Evolutionary conservation across 495 filamentous ascomycete genomes (phyloP).

Genomic region (Arthonia radiata): DNA sequence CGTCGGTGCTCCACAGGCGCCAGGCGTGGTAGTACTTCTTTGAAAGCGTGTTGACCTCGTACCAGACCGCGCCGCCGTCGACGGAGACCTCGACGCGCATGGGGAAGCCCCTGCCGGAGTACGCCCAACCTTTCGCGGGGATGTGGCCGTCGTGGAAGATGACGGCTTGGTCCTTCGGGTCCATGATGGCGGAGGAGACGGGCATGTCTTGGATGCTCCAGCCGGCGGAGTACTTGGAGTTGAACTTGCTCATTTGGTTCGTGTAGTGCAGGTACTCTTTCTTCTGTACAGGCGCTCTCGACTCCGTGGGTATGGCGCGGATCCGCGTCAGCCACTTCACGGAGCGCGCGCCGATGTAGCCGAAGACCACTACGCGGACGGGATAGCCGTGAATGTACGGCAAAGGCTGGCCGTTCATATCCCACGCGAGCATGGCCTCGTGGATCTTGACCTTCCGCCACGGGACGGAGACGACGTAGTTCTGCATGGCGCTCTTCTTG

Average conservation of each 20-base stretch:
- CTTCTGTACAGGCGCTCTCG: slow-evolving; percentile 13
- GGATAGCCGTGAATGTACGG: slow-evolving; percentile 42
- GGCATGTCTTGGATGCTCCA: slow-evolving; percentile 42
- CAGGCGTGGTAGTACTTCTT: slow-evolving; percentile 29
- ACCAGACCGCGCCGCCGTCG: slow-evolving; percentile 34
- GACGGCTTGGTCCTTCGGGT: slow-evolving; percentile 15
- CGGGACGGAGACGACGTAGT: slow-evolving; percentile 38
- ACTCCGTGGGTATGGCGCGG: slow-evolving; percentile 21
- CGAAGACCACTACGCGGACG: slow-evolving; percentile 33
- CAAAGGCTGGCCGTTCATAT: slow-evolving; percentile 43
- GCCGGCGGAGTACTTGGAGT: slow-evolving; percentile 23
- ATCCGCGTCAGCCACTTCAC: slow-evolving; percentile 33
- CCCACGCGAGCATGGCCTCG: slow-evolving; percentile 44
- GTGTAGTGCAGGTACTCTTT: slow-evolving; percentile 36
- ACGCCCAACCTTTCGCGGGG: slow-evolving; percentile 30
- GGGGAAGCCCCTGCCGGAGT: slow-evolving; percentile 34
- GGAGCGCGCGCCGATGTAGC: slow-evolving; percentile 30
- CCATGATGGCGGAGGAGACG: slow-evolving; percentile 32
- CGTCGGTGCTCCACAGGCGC: slow-evolving; percentile 25
- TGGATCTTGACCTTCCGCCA: slow-evolving; percentile 37
- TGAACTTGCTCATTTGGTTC: slow-evolving; percentile 35
- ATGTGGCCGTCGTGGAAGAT: slow-evolving; percentile 29
- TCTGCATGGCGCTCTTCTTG: slow-evolving; percentile 20
- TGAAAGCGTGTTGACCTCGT: slow-evolving; percentile 25
- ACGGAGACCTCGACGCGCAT: slow-evolving; percentile 28